Conservation (phyloP, 2,329 filamentous ascomycete species). For the Xylariales sp. region DNA sequence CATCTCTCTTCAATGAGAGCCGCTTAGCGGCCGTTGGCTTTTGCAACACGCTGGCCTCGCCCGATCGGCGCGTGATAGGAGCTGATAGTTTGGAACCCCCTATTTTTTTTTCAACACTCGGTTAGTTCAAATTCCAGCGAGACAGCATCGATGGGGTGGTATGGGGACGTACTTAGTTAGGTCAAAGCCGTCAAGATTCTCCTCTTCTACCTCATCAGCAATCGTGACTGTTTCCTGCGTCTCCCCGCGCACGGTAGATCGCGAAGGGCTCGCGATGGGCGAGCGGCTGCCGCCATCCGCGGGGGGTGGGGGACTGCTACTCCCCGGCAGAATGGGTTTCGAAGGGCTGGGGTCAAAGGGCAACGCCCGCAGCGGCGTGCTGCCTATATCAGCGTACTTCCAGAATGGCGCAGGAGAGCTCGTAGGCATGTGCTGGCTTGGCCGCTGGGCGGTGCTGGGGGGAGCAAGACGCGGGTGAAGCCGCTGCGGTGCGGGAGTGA, state of each 20-base stretch:
- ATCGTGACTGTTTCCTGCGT: slow-evolving; percentile 17
- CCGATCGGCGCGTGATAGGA: slow-evolving; percentile 47
- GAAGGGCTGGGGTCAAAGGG: slow-evolving; percentile 57
- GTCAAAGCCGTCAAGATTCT: slow-evolving; percentile 54
- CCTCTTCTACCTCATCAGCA: slow-evolving; percentile 30
- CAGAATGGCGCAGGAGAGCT: slow-evolving; percentile 84
- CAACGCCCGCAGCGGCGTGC: slow-evolving; percentile 58
- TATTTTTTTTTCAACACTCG: slow-evolving; percentile 17
- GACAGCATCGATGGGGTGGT: neutral
- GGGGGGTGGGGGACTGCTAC: slow-evolving; percentile 58
- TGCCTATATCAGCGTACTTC: slow-evolving; percentile 76
- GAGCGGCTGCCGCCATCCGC: slow-evolving; percentile 35
- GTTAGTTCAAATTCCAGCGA: neutral
- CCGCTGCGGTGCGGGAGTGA: slow-evolving; percentile 69
- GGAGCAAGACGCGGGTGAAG: slow-evolving; percentile 73
- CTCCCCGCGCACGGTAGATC: slow-evolving; percentile 23
- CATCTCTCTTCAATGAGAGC: neutral
- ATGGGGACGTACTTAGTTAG: slow-evolving; percentile 50
- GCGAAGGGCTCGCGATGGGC: slow-evolving; percentile 47
- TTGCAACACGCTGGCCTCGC: slow-evolving; percentile 28
- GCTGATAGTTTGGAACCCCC: slow-evolving; percentile 63
- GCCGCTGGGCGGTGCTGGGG: slow-evolving; percentile 74
- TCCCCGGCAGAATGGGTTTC: slow-evolving; percentile 41
- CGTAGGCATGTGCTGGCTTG: slow-evolving; percentile 81
- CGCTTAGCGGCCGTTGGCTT: slow-evolving; percentile 9